Conservation (phyloP, 2,329 filamentous ascomycete genomes). For the Aspergillus tamarii region DNA sequence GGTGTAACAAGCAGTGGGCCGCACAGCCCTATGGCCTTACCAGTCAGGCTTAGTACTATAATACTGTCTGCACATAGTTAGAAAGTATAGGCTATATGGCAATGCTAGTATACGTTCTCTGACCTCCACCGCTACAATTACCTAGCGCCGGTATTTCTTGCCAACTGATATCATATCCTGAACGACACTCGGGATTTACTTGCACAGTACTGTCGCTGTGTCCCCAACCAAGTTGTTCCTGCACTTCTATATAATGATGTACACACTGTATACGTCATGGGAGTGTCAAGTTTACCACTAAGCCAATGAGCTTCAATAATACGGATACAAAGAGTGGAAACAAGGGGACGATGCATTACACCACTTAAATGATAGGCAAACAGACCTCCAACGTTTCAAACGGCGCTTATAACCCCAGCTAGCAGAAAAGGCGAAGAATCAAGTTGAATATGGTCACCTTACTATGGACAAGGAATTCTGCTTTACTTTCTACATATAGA, state of each 20-base stretch:
- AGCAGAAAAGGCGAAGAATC: not conserved
- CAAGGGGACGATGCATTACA: not conserved
- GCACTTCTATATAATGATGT: not conserved
- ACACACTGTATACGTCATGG: not conserved
- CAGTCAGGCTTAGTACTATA: not conserved
- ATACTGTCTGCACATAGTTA: not conserved
- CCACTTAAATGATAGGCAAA: not conserved
- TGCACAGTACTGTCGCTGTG: not conserved
- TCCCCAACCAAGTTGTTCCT: not conserved
- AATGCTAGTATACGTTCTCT: not conserved
- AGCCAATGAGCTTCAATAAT: not conserved
- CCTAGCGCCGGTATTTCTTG: conserved; percentile 1
- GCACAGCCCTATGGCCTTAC: conserved; percentile 11
- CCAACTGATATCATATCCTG: not conserved
- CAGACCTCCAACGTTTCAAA: not conserved
- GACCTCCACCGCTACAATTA: not conserved
- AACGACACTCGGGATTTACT: not conserved
- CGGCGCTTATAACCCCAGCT: no score
- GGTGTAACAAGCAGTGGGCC: conserved; percentile 4
- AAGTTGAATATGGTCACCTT: not conserved
- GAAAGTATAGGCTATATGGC: not conserved
- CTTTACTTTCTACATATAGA: not conserved
- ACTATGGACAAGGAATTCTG: not conserved
- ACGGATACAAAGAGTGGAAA: not conserved
- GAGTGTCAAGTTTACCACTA: not conserved